Evolutionary conservation across 148 eudicot genomes (phyloP).

Genomic region (Camellia japonica): DNA sequence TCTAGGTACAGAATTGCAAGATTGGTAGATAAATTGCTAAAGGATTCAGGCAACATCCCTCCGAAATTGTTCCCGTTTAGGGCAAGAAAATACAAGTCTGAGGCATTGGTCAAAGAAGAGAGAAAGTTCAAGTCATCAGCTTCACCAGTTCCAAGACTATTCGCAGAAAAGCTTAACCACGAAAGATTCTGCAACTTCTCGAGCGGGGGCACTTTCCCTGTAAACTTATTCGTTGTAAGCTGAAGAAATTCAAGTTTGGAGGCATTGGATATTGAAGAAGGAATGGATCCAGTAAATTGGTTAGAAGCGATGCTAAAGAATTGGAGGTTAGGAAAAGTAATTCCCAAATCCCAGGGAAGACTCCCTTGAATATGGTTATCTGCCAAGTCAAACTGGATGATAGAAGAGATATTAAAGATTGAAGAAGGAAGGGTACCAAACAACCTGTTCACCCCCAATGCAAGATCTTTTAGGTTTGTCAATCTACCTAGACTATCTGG

Average conservation of each 20-base stretch:
- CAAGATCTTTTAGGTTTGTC: background rate
- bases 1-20: background rate
- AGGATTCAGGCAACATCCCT: slow-evolving; percentile 16
- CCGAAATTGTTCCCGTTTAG: slow-evolving; percentile 11
- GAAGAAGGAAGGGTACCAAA: slow-evolving; percentile 12
- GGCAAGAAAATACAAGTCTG: background rate
- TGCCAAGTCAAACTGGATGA: background rate
- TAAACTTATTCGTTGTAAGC: background rate
- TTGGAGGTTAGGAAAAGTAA: slow-evolving; percentile 1
- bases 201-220: background rate
- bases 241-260: background rate
- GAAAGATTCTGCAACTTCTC: background rate
- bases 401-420: slow-evolving; percentile 9
- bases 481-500: slow-evolving; percentile 10
- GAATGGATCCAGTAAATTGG: slow-evolving; percentile 3
- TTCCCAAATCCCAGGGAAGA: background rate
- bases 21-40: slow-evolving; percentile 20
- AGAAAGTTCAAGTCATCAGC: slow-evolving; percentile 9
- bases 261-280: slow-evolving; percentile 3
- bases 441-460: background rate
- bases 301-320: background rate
- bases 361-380: slow-evolving; percentile 2
- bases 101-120: slow-evolving; percentile 26
- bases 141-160: slow-evolving; percentile 18
- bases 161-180: background rate